Conservation (phyloP, 495 filamentous ascomycete species). For the Sabuloglossum arenarium region DNA sequence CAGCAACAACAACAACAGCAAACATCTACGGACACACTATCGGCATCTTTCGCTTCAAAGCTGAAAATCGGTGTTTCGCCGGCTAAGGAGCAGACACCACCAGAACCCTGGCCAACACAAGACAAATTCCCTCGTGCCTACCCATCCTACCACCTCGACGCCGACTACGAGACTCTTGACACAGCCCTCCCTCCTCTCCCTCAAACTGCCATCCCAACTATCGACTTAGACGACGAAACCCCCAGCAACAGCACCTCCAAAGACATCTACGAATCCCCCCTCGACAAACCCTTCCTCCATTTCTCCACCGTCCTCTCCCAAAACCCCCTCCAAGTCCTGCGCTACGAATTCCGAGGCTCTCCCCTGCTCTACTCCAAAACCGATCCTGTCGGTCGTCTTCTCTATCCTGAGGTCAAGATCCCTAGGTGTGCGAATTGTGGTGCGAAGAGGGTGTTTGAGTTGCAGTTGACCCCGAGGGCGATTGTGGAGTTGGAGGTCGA, state of each 20-base stretch:
- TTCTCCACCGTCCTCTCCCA: slow-evolving; percentile 75
- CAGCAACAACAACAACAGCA: slow-evolving; percentile 29
- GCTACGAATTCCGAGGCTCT: slow-evolving; percentile 69
- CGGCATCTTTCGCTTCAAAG: slow-evolving; percentile 23
- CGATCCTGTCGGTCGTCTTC: slow-evolving; percentile 45
- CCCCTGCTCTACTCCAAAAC: slow-evolving; percentile 64
- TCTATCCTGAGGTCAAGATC: slow-evolving; percentile 21
- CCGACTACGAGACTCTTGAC: slow-evolving; percentile 76
- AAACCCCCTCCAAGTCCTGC: slow-evolving; percentile 84
- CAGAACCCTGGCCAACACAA: slow-evolving; percentile 54
- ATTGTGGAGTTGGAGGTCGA: slow-evolving; percentile 77
- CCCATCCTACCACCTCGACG: slow-evolving; percentile 65
- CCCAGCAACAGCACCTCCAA: neutral
- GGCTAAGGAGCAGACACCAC: slow-evolving; percentile 10
- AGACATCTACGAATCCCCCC: slow-evolving; percentile 45
- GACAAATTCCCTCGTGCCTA: slow-evolving; percentile 46
- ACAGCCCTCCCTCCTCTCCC: slow-evolving; percentile 7
- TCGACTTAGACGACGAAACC: neutral
- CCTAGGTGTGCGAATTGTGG: slow-evolving; percentile 64
- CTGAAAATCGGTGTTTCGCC: slow-evolving; percentile 16
- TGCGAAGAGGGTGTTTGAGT: slow-evolving; percentile 59
- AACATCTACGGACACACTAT: slow-evolving; percentile 55
- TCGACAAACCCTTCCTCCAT: slow-evolving; percentile 79
- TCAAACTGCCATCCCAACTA: neutral
- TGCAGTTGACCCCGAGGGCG: slow-evolving; percentile 77